Evolutionary conservation across 2,329 filamentous ascomycete species (phyloP).

Genomic region (Metarhizium brunneum): DNA sequence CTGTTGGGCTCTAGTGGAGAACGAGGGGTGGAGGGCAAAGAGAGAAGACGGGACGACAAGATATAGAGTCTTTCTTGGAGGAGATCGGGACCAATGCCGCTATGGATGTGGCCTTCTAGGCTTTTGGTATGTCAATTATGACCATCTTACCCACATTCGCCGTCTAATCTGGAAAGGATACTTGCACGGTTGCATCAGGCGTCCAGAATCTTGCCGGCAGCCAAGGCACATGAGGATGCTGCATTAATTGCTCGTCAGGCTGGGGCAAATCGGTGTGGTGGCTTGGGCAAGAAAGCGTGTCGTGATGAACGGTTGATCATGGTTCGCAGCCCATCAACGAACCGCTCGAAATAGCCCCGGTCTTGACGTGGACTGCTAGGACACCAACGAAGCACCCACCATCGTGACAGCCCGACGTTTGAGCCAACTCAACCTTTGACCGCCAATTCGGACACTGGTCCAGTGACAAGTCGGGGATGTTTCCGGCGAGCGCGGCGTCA

Average conservation of each 20-base stretch:
- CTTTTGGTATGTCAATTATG: background rate
- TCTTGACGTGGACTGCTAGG: constrained; percentile 7
- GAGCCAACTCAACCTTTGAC: constrained; percentile 5
- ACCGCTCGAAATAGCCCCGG: constrained; percentile 4
- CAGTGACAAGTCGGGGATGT: constrained; percentile 5
- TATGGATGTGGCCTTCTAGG: background rate
- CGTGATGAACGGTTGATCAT: constrained; percentile 10
- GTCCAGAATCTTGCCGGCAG: background rate
- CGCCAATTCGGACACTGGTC: constrained; percentile 7
- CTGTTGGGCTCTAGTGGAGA: background rate
- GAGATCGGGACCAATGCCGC: background rate
- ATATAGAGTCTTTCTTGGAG: background rate
- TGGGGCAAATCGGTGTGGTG: constrained; percentile 1
- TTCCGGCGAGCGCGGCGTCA: constrained; percentile 4
- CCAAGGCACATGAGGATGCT: background rate
- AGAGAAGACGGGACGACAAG: background rate
- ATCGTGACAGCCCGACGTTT: background rate
- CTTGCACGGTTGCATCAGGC: background rate
- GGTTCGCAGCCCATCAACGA: constrained; percentile 9
- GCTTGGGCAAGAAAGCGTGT: constrained; percentile 7
- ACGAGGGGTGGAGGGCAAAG: no score
- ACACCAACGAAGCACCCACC: constrained; percentile 4
- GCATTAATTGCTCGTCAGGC: background rate
- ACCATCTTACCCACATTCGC: background rate
- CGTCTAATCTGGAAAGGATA: background rate